Percentiles rank a stretch among this genome's conserved stretches.
These are phyloP conservation scores for Prillingera fragicola DNA, from an alignment of 1,284 basidiomycete species.

Conservation along the genomic window DNA sequence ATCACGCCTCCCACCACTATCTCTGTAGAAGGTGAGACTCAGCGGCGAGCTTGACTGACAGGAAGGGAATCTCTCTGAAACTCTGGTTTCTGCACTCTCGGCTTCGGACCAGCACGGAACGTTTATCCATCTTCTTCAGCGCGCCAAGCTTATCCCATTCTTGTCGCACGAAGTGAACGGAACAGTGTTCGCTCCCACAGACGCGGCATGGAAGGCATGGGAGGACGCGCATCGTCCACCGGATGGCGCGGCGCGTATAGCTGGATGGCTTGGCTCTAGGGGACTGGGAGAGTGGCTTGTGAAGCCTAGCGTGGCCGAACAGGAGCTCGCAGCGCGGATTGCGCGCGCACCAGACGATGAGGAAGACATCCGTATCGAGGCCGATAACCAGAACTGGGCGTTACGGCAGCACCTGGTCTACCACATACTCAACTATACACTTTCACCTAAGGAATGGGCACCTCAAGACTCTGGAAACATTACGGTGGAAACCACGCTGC, in stretches of 20 bases:
- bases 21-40: too few relatives aligned
- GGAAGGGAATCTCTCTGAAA: too few relatives aligned
- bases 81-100: slow-evolving; percentile 70
- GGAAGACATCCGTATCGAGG: slow-evolving; percentile 6
- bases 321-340: background rate
- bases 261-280: slow-evolving; percentile 30
- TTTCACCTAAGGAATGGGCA: slow-evolving; percentile 46
- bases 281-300: slow-evolving; percentile 34
- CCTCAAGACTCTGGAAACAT: slow-evolving; percentile 26
- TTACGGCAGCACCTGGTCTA: slow-evolving; percentile 91
- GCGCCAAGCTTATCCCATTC: slow-evolving; percentile 81
- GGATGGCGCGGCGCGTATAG: background rate
- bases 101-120: slow-evolving; percentile 72
- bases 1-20: too few relatives aligned
- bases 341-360: slow-evolving; percentile 28
- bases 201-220: slow-evolving; percentile 66
- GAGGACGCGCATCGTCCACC: slow-evolving; percentile 26
- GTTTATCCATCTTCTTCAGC: slow-evolving; percentile 74
- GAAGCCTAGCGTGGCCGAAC: background rate
- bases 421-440: slow-evolving; percentile 82
- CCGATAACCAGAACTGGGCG: slow-evolving; percentile 65
- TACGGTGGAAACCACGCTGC: slow-evolving; percentile 56
- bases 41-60: too few relatives aligned
- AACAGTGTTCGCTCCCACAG: slow-evolving; percentile 92
- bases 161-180: slow-evolving; percentile 75